These are phyloP conservation scores for Angophora floribunda DNA, from an alignment of 345 rosid species.

Conservation along the genomic window DNA sequence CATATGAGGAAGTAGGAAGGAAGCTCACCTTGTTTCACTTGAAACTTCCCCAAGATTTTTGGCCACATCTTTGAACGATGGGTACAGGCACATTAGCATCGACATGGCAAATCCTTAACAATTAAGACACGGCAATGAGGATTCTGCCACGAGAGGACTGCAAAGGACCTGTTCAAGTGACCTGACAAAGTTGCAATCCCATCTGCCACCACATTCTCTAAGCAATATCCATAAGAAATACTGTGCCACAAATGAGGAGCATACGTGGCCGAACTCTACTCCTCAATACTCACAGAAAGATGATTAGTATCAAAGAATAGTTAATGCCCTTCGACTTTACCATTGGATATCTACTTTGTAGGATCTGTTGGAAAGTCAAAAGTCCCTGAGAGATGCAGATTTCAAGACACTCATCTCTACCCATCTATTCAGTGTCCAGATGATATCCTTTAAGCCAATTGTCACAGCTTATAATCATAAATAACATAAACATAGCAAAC, in stretches of 20 bases:
- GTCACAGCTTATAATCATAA: background rate
- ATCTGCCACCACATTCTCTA: background rate
- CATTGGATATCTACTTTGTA: background rate
- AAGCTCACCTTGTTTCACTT: background rate
- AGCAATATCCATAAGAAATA: background rate
- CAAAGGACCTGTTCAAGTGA: background rate
- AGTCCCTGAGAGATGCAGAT: background rate
- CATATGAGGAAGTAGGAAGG: background rate
- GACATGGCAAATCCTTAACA: background rate
- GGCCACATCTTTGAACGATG: background rate
- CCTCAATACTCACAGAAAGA: background rate
- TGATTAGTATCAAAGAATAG: background rate
- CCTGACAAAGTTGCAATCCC: background rate
- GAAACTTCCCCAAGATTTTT: background rate
- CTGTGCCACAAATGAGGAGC: background rate
- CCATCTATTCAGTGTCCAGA: background rate
- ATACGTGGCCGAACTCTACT: background rate
- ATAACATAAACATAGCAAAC: background rate
- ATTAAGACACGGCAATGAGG: background rate
- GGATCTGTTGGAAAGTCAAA: background rate
- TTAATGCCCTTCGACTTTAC: background rate
- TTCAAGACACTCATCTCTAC: background rate
- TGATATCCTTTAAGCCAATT: background rate
- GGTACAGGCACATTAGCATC: background rate
- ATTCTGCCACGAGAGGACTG: background rate